Percentiles rank a stretch among this genome's conserved stretches.
Conservation (phyloP, 306 rosid genomes). For the Citrullus amarus region DNA sequence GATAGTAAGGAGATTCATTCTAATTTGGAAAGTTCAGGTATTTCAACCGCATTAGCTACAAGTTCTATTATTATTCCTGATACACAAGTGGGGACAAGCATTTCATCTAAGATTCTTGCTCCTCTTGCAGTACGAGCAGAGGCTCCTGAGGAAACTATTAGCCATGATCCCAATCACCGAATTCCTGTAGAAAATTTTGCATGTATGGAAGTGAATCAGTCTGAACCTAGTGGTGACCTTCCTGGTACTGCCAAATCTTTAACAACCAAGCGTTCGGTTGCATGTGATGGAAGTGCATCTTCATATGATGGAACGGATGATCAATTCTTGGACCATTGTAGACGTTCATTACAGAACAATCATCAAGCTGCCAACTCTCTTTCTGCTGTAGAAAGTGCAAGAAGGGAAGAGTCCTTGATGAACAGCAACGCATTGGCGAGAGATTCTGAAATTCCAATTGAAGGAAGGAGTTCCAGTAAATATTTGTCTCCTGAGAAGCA, state of each 20-base stretch:
- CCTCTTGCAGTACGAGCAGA: slow-evolving; percentile 22
- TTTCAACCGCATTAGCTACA: slow-evolving; percentile 13
- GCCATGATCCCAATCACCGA: slow-evolving; percentile 11
- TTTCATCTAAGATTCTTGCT: slow-evolving; percentile 21
- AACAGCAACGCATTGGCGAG: slow-evolving; percentile 11
- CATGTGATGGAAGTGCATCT: slow-evolving; percentile 66
- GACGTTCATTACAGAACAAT: slow-evolving; percentile 18
- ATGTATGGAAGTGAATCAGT: slow-evolving; percentile 21
- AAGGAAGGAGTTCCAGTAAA: slow-evolving; percentile 17
- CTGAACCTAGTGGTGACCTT: slow-evolving; percentile 24
- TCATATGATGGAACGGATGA: slow-evolving; percentile 57
- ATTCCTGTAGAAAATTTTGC: slow-evolving; percentile 23
- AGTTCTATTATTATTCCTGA: slow-evolving; percentile 12
- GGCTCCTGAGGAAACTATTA: slow-evolving; percentile 20
- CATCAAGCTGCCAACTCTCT: slow-evolving; percentile 8
- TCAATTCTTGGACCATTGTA: slow-evolving; percentile 15
- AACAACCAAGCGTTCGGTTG: slow-evolving; percentile 23
- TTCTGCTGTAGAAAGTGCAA: slow-evolving; percentile 30
- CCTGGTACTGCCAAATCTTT: slow-evolving; percentile 28
- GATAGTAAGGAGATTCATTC: slow-evolving; percentile 18
- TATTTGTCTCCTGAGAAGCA: slow-evolving; percentile 23
- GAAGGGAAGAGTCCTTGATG: slow-evolving; percentile 29
- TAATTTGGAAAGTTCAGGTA: slow-evolving; percentile 23
- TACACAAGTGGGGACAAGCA: slow-evolving; percentile 16
- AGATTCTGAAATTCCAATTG: slow-evolving; percentile 24